Conservation (phyloP, 371 early-diverging fungal species). For the Lichtheimia ramosa region DNA sequence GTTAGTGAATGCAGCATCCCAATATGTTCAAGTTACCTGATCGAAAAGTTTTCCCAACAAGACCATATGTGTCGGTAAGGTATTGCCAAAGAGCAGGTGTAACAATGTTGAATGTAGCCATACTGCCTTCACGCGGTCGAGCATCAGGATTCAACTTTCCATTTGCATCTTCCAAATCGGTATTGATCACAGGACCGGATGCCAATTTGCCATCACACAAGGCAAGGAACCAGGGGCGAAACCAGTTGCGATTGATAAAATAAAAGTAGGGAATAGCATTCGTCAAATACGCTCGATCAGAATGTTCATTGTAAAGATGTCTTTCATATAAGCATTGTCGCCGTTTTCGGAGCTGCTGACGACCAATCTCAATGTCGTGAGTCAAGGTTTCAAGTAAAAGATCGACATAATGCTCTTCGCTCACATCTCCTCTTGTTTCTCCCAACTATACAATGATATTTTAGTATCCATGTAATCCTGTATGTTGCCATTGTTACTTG, state of each 20-base stretch:
- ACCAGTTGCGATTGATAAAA: slow-evolving; percentile 45
- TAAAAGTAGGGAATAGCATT: slow-evolving; percentile 22
- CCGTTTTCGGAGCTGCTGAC: slow-evolving; percentile 26
- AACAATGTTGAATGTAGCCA: slow-evolving; percentile 41
- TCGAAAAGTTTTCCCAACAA: slow-evolving; percentile 26
- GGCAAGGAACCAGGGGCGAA: slow-evolving; percentile 45
- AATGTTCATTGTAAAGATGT: slow-evolving; percentile 26
- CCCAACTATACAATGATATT: slow-evolving; percentile 24
- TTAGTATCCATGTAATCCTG: not conserved
- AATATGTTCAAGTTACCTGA: slow-evolving; percentile 24
- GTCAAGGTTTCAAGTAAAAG: slow-evolving; percentile 30
- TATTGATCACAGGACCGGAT: slow-evolving; percentile 31
- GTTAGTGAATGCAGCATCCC: not conserved
- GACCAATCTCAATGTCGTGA: slow-evolving; percentile 34
- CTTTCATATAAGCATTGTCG: slow-evolving; percentile 42
- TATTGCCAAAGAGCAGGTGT: slow-evolving; percentile 44
- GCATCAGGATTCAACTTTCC: slow-evolving; percentile 29
- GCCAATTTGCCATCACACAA: slow-evolving; percentile 49
- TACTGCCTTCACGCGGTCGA: slow-evolving; percentile 37
- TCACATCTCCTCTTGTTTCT: slow-evolving; percentile 44
- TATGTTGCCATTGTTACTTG: slow-evolving; percentile 13
- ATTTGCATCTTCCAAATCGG: slow-evolving; percentile 24
- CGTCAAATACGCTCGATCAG: slow-evolving; percentile 29
- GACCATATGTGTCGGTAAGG: slow-evolving; percentile 40
- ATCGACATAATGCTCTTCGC: slow-evolving; percentile 44